phyloP scores from a whole-genome alignment of 2,329 filamentous ascomycete species.

The Epichloe gansuensis region DNA sequence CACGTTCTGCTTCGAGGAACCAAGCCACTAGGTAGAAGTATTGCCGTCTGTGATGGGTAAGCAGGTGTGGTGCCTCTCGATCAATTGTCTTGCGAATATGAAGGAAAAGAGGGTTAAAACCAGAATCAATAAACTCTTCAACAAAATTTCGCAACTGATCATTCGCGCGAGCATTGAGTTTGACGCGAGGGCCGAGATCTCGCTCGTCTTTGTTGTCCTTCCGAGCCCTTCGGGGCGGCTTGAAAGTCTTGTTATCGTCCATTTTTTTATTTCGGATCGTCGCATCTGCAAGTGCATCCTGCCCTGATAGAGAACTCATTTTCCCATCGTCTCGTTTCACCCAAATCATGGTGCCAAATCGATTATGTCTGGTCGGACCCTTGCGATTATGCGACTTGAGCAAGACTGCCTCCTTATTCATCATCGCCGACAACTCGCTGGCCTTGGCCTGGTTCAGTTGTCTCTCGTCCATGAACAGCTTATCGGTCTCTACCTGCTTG shows the following conservation, averaged over 20 bases:
- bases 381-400: slow-evolving; percentile 62
- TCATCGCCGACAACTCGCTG: slow-evolving; percentile 59
- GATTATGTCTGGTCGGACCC: slow-evolving; percentile 76
- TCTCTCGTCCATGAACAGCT: slow-evolving; percentile 72
- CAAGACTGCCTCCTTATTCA: slow-evolving; percentile 78
- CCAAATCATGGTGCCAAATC: slow-evolving; percentile 97
- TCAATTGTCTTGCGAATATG: slow-evolving; percentile 83
- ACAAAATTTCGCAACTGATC: slow-evolving; percentile 69
- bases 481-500: slow-evolving; percentile 74
- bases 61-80: slow-evolving; percentile 70
- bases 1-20: slow-evolving; percentile 80
- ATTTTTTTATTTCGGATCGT: slow-evolving; percentile 70
- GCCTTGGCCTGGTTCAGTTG: slow-evolving; percentile 56
- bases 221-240: slow-evolving; percentile 55
- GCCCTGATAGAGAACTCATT: slow-evolving; percentile 75
- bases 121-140: slow-evolving; percentile 85
- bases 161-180: slow-evolving; percentile 61
- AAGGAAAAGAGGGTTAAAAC: slow-evolving; percentile 83
- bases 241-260: slow-evolving; percentile 82
- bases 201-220: slow-evolving; percentile 52
- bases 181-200: slow-evolving; percentile 63
- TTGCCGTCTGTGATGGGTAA: slow-evolving; percentile 65
- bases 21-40: slow-evolving; percentile 88
- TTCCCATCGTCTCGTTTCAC: slow-evolving; percentile 77
- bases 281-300: slow-evolving; percentile 66